Evolutionary conservation across 1,284 basidiomycete species (phyloP), one percentile per base, ranked within the genome.

Genomic region (Takashimella tepidaria): DNA sequence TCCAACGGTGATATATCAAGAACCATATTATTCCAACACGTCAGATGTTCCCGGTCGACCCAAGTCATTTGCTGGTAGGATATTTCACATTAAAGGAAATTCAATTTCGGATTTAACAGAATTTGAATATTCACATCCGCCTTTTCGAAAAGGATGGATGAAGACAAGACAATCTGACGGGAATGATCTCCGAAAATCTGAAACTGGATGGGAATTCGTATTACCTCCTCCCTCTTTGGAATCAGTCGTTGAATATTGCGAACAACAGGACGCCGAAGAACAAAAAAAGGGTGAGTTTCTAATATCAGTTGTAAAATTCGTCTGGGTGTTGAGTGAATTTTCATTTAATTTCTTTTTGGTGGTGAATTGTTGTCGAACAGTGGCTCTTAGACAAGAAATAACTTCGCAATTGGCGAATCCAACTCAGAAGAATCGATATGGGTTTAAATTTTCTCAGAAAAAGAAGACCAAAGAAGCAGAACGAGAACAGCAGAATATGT

Each of bases 21-120:
- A 82, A 20, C 89, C 93, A 0, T 87, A 82, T 70, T 98, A 91
- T 69, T 89, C 88, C 3, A 81, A 84, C 51, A 79, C 80, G 10
- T 65, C 66, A 2, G 95, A 98, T 67, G 81, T 86, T 0, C 87
- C 90, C 0, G 79, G 81, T 41, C 76, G 77, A 13, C 77, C 86
- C 0, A 80, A 85, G 63, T 87, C 92, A 70, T 93, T 88, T 66
- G 92, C 84, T 12, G 92, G 92, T 0, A 74, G 89, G 1, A 71
- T 83, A 23, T 95, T 88, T 70, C 78, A 80, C 43, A 76, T 95
- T 19, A 84, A 84, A 43, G 76, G 75, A 2, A 69, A 72, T 27
- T 61, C 67, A 27, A 63, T 79, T 1, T 59, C 61, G 1, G 70
- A 73, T 20, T 70, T 80, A 20, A 56, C 69, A 1, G 64, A 67